phyloP scores from a whole-genome alignment of 768 basidiomycete species.

The Clathrus columnatus region DNA sequence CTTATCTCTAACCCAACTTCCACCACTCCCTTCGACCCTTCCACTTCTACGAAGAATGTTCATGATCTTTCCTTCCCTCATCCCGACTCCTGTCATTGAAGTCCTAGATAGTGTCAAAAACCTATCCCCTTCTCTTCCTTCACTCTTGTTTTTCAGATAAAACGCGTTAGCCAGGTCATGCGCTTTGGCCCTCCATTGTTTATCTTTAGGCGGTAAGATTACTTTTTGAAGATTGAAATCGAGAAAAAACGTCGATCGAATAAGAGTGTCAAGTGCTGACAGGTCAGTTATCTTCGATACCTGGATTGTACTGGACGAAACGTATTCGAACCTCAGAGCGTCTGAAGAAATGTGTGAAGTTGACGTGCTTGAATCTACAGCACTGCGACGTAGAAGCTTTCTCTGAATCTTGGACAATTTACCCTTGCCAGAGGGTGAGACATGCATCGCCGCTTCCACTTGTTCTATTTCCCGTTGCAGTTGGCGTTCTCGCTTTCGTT shows the following conservation, averaged over 20 bases:
- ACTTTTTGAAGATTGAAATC: slow-evolving; percentile 45
- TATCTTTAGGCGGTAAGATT: slow-evolving; percentile 71
- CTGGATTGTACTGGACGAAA: slow-evolving; percentile 16
- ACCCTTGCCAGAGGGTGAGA: slow-evolving; percentile 36
- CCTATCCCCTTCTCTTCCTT: slow-evolving; percentile 55
- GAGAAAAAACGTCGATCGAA: slow-evolving; percentile 53
- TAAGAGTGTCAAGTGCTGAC: slow-evolving; percentile 57
- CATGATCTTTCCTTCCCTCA: slow-evolving; percentile 55
- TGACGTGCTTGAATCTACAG: slow-evolving; percentile 29
- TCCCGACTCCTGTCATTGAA: slow-evolving; percentile 39
- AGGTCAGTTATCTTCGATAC: slow-evolving; percentile 42
- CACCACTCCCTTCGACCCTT: slow-evolving; percentile 27
- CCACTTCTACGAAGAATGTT: slow-evolving; percentile 26
- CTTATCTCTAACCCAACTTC: slow-evolving; percentile 23
- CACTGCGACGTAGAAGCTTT: slow-evolving; percentile 36
- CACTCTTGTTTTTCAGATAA: slow-evolving; percentile 67
- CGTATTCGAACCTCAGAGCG: slow-evolving; percentile 25
- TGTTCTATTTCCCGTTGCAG: slow-evolving; percentile 30
- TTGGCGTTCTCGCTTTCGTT: slow-evolving; percentile 54
- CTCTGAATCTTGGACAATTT: slow-evolving; percentile 60
- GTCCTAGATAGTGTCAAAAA: slow-evolving; percentile 77
- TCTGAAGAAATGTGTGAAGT: slow-evolving; percentile 31
- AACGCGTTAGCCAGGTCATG: slow-evolving; percentile 80
- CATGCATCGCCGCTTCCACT: slow-evolving; percentile 52
- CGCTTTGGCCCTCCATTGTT: slow-evolving; percentile 57